Percentiles rank a stretch among this genome's conserved stretches.
Evolutionary conservation across 345 rosid genomes (phyloP).

Genomic region (Dimocarpus longan): DNA sequence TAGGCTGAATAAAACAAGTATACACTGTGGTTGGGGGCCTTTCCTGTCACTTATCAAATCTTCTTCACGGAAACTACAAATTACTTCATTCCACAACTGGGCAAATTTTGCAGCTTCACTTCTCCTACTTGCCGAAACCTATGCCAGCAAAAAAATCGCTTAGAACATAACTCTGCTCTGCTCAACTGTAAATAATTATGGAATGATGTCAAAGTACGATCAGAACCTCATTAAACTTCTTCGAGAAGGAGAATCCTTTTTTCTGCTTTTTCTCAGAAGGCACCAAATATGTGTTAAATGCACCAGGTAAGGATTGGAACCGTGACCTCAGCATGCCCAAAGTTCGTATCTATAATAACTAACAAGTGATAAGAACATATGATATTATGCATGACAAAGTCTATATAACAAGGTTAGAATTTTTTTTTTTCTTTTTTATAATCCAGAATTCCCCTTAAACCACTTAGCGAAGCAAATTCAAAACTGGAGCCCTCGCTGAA

Average conservation of each 20-base stretch:
- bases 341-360: constrained; percentile 67
- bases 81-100: constrained; percentile 97
- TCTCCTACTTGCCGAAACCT: constrained; percentile 90
- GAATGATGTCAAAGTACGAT: constrained; percentile 15
- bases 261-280: constrained; percentile 77
- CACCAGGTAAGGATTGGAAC: constrained; percentile 92
- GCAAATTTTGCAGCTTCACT: constrained; percentile 99
- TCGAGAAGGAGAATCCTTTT: constrained; percentile 86
- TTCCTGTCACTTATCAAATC: constrained; percentile 96
- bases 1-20: constrained; percentile 10
- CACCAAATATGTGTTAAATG: constrained; percentile 85
- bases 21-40: constrained; percentile 31
- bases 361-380: neutral
- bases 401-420: neutral
- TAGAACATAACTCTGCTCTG: constrained; percentile 12
- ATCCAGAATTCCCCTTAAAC: too few relatives aligned
- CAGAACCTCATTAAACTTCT: constrained; percentile 80
- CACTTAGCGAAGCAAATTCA: too few relatives aligned
- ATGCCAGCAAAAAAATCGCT: constrained; percentile 23
- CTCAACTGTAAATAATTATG: constrained; percentile 12
- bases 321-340: constrained; percentile 96
- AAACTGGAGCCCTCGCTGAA: too few relatives aligned
- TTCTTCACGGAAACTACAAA: constrained; percentile 96
- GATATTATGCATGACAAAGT: neutral
- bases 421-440: too few relatives aligned